Evolutionary conservation across 2,329 filamentous ascomycete genomes (phyloP), one percentile per base, ranked within the genome.

Genomic region (Amesomyces nigricolor): DNA sequence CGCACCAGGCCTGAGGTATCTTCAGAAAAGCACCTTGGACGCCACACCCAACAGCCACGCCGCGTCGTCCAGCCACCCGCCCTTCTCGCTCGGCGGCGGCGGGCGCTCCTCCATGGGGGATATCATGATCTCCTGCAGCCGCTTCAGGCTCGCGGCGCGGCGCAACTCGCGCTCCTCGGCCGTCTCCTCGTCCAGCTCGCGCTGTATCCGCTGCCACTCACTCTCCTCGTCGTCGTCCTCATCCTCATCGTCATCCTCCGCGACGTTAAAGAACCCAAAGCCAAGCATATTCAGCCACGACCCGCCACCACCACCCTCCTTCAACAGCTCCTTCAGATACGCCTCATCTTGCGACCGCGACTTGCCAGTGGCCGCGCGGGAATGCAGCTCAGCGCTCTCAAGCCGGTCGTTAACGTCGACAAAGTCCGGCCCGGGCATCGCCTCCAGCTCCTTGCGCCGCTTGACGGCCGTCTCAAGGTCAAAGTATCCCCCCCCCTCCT

Each of bases 361-460:
- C 71, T 7, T 53, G 14, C 39, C 22, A 5, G 9, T 14, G 5
- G 74, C 74, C 49, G 82, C 69, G 30, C 63, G 61, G 22, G 71
- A 78, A 42, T 79, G 76, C n/a, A 78, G 70, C 17, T 44, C 49
- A 22, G 10, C 32, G 77, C 73, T 35, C 63, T 82, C 81, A 5
- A 83, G 72, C 63, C 76, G 77, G 75, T 96, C 89, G 71, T 97
- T 92, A 68, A 97, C 96, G 72, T 89, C 94, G 62, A 87, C 89
- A 73, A 99, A 97, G 68, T 97, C 92, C 64, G 85, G 74, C 66
- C 92, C 72, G 0, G 91, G 84, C 61, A 96, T 81, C 49, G 71
- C 67, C 13, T 73, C 70, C 7, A 72, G 66, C 2, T 53, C 62
- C 7, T 57, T 67, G 61, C 13, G 65, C 61, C 26, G 63, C 61